Base-by-base conservation (phyloP, 1,284 basidiomycete species). In the Amylostereum areolatum region DNA sequence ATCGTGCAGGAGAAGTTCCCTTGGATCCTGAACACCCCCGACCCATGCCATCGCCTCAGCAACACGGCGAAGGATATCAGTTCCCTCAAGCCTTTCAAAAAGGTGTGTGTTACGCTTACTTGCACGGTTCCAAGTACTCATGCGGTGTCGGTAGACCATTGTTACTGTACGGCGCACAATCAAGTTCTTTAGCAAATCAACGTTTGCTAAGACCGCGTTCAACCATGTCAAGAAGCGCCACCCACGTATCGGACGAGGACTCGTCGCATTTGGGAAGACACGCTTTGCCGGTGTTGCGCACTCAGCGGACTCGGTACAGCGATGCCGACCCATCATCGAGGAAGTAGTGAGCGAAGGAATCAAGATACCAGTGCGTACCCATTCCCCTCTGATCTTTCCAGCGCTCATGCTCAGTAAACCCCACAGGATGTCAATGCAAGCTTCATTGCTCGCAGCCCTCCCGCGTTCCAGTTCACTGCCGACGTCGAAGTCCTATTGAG, bases 1-100 rank as follows among this genome's bases (percentile, higher is more conserved):
- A 24, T 61, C 10, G 25, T 66, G 1, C 49, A 45, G 11, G 29
- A 52, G 3, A 45, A 54, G 28, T 33, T 63, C 35, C 58, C 58
- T 1, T 60, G 55, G 2, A 54, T 67, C 2, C 50, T 69, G 28
- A 59, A 64, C 24, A 34, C 67, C 0, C 57, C 62, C 3, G 65
- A 70, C 43, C 57, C 61, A 0, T 60, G 59, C 30, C 69, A 71
- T 46, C 61, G 63, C 39, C 52, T 67, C 8, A 60, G 55, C 40
- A 59, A 59, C 40, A 54, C 56, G 2, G 47, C 61, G 7, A 66
- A 66, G 49, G 61, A 70, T 34, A 65, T 70, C 46, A 52, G 55
- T 6, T 43, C 55, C 29, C 46, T 69, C 2, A 30, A 48, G 2
- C 7, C n/a, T 4, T 62, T 63, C 51, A 63, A 64, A 44, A 53